These are phyloP conservation scores for Setomelanomma holmii DNA, from an alignment of 2,329 filamentous ascomycete genomes.

Conservation along the genomic window DNA sequence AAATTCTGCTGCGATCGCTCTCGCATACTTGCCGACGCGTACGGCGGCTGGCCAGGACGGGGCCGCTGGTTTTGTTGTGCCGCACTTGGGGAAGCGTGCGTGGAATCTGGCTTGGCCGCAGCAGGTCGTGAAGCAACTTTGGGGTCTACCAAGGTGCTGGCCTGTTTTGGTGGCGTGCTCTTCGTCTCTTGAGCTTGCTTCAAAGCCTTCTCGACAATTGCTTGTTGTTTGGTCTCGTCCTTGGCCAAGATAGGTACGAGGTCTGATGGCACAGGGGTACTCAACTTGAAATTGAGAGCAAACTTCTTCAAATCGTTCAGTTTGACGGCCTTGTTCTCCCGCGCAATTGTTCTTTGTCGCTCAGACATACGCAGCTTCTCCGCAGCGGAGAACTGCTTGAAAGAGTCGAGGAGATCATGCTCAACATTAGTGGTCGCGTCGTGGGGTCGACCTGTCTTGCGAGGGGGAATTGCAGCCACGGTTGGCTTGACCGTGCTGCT, in stretches of 20 bases:
- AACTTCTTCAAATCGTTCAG: slow-evolving; percentile 96
- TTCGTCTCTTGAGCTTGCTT: slow-evolving; percentile 70
- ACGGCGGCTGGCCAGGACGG: slow-evolving; percentile 47
- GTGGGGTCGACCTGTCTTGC: slow-evolving; percentile 52
- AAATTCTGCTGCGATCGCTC: slow-evolving; percentile 53
- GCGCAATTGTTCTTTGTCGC: slow-evolving; percentile 60
- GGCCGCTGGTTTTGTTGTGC: slow-evolving; percentile 54
- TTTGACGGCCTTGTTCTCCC: slow-evolving; percentile 86
- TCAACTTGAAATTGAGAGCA: slow-evolving; percentile 90
- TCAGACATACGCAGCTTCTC: slow-evolving; percentile 69
- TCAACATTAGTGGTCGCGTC: slow-evolving; percentile 68
- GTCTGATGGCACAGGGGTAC: slow-evolving; percentile 89
- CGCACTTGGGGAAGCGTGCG: slow-evolving; percentile 37
- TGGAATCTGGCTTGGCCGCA: slow-evolving; percentile 44
- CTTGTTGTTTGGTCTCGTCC: slow-evolving; percentile 90
- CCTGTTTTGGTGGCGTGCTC: slow-evolving; percentile 45
- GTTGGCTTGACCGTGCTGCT: slow-evolving; percentile 38
- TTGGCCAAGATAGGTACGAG: slow-evolving; percentile 95
- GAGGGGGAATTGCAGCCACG: slow-evolving; percentile 32
- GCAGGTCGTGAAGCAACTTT: slow-evolving; percentile 43
- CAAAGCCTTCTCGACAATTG: slow-evolving; percentile 88
- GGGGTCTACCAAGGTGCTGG: slow-evolving; percentile 50
- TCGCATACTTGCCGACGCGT: slow-evolving; percentile 54
- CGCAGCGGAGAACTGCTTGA: slow-evolving; percentile 68
- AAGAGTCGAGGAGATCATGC: slow-evolving; percentile 66